Base-by-base conservation (phyloP, 2,329 filamentous ascomycete species). In the Verticillium albo-atrum region DNA sequence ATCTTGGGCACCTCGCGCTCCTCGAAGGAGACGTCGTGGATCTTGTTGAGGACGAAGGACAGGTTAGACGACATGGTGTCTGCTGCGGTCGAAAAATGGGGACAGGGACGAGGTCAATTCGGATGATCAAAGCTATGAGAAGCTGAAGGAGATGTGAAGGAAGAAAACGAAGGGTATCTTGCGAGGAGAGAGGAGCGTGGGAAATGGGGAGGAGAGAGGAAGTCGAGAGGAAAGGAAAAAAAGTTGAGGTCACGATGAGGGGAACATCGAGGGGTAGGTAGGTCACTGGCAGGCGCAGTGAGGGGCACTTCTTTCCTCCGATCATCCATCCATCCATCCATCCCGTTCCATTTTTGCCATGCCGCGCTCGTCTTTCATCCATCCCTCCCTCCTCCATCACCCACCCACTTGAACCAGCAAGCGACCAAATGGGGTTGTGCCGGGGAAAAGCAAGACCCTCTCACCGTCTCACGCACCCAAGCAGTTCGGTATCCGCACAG, bases 1-100 rank as follows among this genome's bases (percentile, higher is more conserved):
- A 95, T 78, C 60, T 82, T 75, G 51, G 92, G 92, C 59, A 92
- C 76, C 9, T 91, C 90, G 7, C 88, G 86, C 71, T 94, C 88
- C 76, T 89, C 87, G 76, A 88, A 96, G 64, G 80, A 78, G 68
- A 96, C 89, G 67, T 89, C 82, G 72, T 86, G 82, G 62, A 87
- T 82, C 67, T 89, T 89, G 75, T 93, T 86, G 68, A 96, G 89
- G 72, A 96, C 80, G 77, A 95, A 95, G 58, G 91, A 95, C 66
- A 89, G 85, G 75, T 95, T 63, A 51, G 47, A 60, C 25, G 62
- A 60, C 62, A 63, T 63, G 56, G 56, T 34, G 14, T 12, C 17
- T 17, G 20, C n/a, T 56, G 15, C 5, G 4, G 4, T 56, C 34
- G 54, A 15, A 20, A 28, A 32, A 30, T 10, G 35, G 34, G 32